Percentiles rank a stretch among this genome's conserved stretches.
Evolutionary conservation across 805 yeast species (phyloP).

Genomic region (Aciculoconidium aculeatum): DNA sequence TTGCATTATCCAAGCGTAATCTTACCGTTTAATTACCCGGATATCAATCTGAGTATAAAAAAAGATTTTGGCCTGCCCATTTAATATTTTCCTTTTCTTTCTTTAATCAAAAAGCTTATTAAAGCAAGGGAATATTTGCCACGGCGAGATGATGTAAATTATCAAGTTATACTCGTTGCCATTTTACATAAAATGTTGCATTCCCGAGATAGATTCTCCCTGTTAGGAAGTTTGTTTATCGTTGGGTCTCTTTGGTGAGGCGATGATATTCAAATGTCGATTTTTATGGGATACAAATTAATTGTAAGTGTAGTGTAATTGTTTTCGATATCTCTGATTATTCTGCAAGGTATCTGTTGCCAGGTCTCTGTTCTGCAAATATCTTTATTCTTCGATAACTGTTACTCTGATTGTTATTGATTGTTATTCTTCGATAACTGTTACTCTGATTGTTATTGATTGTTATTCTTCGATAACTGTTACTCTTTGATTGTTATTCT

Average conservation of each 20-base stretch:
- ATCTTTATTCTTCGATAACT: too few relatives aligned
- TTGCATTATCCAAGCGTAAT: too few relatives aligned
- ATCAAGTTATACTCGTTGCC: conserved; percentile 65
- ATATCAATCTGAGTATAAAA: conserved; percentile 7
- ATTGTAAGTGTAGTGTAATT: too few relatives aligned
- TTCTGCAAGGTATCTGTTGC: too few relatives aligned
- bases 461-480: too few relatives aligned
- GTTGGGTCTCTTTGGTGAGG: conserved; percentile 46
- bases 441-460: too few relatives aligned
- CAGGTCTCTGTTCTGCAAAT: too few relatives aligned
- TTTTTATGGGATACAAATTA: conserved; percentile 38
- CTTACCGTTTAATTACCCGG: too few relatives aligned
- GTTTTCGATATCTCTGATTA: too few relatives aligned
- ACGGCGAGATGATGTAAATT: conserved; percentile 58
- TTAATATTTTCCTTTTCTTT: conserved; percentile 14
- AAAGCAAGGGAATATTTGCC: conserved; percentile 56
- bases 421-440: too few relatives aligned
- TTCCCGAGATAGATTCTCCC: conserved; percentile 53
- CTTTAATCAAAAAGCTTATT: conserved; percentile 52
- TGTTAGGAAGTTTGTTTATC: conserved; percentile 56
- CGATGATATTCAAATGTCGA: conserved; percentile 61
- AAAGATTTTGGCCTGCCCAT: conserved; percentile 3
- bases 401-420: too few relatives aligned
- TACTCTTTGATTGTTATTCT: too few relatives aligned
- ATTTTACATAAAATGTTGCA: conserved; percentile 34